Evolutionary conservation across 2,329 filamentous ascomycete genomes (phyloP).

Genomic region (Cyphellophora attinorum): DNA sequence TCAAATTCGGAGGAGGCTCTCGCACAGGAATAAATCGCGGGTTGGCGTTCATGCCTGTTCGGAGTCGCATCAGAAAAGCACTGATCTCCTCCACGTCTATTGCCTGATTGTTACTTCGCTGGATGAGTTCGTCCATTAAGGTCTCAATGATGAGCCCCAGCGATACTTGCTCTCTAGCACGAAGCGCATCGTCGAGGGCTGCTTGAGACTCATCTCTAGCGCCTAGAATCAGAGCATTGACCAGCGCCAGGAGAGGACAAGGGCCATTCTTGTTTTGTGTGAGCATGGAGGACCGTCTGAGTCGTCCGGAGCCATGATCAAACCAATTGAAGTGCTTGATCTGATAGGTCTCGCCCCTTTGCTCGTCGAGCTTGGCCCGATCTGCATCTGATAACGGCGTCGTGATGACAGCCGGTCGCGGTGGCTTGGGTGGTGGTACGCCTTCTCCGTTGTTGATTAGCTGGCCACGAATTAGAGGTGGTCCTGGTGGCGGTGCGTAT

Average conservation of each 20-base stretch:
- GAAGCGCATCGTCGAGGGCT: conserved; percentile 66
- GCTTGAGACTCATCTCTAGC: conserved; percentile 59
- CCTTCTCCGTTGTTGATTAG: conserved; percentile 4
- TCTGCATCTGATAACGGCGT: conserved; percentile 20
- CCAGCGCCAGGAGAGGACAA: conserved; percentile 82
- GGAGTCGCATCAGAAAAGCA: conserved; percentile 73
- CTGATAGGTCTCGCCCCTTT: conserved; percentile 70
- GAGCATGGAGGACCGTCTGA: conserved; percentile 74
- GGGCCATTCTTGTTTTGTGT: conserved; percentile 92
- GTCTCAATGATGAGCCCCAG: conserved; percentile 77
- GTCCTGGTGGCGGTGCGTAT: conserved; percentile 4
- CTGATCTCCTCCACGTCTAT: conserved; percentile 87
- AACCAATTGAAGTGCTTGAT: conserved; percentile 88
- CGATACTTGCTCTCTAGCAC: conserved; percentile 77
- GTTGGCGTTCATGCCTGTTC: conserved; percentile 98
- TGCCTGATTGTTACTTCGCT: conserved; percentile 52
- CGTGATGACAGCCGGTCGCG: conserved; percentile 8
- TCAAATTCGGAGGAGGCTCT: conserved; percentile 33
- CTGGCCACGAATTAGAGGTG: conserved; percentile 7
- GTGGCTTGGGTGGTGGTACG: conserved; percentile 10
- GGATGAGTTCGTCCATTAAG: conserved; percentile 88
- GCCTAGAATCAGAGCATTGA: conserved; percentile 82
- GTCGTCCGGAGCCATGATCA: conserved; percentile 53
- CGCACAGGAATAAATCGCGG: conserved; percentile 65
- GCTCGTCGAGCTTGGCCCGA: conserved; percentile 27